Conservation (phyloP, 495 filamentous ascomycete genomes). For the Tuber aestivum region DNA sequence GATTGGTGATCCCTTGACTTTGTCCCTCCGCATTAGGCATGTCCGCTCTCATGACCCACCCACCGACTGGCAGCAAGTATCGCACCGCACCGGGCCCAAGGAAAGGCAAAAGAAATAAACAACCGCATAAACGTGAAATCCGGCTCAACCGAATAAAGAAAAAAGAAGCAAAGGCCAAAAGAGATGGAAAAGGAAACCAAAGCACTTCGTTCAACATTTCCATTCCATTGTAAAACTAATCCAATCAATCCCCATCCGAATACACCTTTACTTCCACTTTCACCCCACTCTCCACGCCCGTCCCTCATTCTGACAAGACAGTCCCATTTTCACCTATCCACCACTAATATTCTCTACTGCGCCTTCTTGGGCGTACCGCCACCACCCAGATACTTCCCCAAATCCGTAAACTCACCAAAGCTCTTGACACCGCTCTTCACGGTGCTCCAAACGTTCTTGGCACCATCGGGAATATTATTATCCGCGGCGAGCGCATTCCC, state of each 20-base stretch:
- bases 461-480: constrained; percentile 79
- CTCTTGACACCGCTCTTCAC: constrained; percentile 68
- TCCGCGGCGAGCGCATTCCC: constrained; percentile 75
- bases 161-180: background rate
- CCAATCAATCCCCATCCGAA: background rate
- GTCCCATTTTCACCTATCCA: constrained; percentile 5
- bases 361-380: constrained; percentile 25
- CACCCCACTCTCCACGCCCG: background rate
- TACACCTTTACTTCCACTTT: constrained; percentile 1
- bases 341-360: constrained; percentile 20
- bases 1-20: background rate
- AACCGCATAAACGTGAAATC: background rate
- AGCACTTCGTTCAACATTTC: background rate
- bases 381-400: constrained; percentile 59
- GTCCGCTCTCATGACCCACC: background rate
- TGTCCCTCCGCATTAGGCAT: background rate
- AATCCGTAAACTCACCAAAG: constrained; percentile 72
- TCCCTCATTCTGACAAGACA: constrained; percentile 4
- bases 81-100: background rate
- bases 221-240: background rate
- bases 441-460: constrained; percentile 71
- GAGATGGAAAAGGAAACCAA: background rate
- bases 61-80: background rate
- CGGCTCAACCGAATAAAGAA: background rate
- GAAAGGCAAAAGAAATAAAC: background rate